Base-by-base conservation (phyloP, 108 stramenopile species). In the Nannochloropsis gaditana region DNA sequence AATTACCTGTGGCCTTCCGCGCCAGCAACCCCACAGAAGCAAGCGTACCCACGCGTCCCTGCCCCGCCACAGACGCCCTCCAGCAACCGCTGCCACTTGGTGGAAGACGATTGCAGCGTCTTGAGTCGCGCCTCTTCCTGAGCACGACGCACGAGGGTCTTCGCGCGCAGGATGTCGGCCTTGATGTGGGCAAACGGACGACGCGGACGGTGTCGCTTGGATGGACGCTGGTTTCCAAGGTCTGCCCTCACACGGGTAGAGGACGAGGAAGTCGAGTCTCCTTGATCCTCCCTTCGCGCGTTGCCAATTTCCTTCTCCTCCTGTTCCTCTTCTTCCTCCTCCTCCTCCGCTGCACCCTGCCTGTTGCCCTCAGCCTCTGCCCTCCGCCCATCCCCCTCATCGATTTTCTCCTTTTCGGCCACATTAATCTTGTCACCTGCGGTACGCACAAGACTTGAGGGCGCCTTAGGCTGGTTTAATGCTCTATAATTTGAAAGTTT, bases 171-270 rank as follows among this genome's bases (percentile, higher is more conserved):
- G n/a, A 73, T 73, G n/a, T 73, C 59, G n/a, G 19, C n/a, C 6
- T 73, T 73, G 59, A 73, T 73, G 59, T 73, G 59, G 19, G 59
- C 15, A n/a, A 73, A 73, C 19, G 19, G 59, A 73, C 59, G 59
- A 73, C 59, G 59, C 19, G 59, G 59, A 73, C 59, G 59, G n/a
- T 73, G 59, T 15, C 59, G 59, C n/a, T 73, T 73, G 59, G 59
- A n/a, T 15, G 59, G 59, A 73, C 59, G 59, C 19, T 73, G 59
- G 59, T n/a, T 73, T 3, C 59, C n/a, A 31, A 31, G 31, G 31
- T 31, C 31, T 31, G 31, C 31, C 31, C 31, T 31, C 31, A 31
- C 31, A 31, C 31, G 31, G 31, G 31, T 31, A 31, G 31, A 31
- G 8, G 2, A 73, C 5, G 59, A n/a, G 59, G 19, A n/a, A n/a